These are phyloP conservation scores for Fusarium sp. DNA, from an alignment of 2,329 filamentous ascomycete species.

Conservation along the genomic window DNA sequence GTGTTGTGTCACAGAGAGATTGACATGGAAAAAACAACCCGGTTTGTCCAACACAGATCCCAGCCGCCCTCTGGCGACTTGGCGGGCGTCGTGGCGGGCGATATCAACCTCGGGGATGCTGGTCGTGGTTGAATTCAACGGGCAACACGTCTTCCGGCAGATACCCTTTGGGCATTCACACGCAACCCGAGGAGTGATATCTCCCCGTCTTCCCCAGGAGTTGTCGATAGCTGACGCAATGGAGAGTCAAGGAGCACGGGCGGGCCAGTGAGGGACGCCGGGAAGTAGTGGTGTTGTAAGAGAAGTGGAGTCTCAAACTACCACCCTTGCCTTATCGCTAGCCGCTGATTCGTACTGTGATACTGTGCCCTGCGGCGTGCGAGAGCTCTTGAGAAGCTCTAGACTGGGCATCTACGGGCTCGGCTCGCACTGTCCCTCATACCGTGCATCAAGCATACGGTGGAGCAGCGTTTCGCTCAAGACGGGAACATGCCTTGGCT, in stretches of 20 bases:
- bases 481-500: constrained; percentile 35
- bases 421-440: constrained; percentile 11
- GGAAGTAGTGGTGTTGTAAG: constrained; percentile 41
- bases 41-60: constrained; percentile 27
- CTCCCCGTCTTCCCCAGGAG: constrained; percentile 11
- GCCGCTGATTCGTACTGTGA: constrained; percentile 30
- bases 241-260: constrained; percentile 26
- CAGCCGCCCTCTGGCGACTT: constrained; percentile 21
- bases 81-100: constrained; percentile 14
- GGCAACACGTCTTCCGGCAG: not conserved
- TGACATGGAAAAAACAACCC: constrained; percentile 39
- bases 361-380: constrained; percentile 8
- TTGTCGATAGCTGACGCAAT: constrained; percentile 43
- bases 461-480: constrained; percentile 37
- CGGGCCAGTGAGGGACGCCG: constrained; percentile 36
- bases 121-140: constrained; percentile 16
- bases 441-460: constrained; percentile 28
- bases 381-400: not conserved
- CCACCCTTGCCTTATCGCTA: constrained; percentile 24
- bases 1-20: constrained; percentile 34
- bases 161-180: not conserved
- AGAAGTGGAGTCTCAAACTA: constrained; percentile 32
- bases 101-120: constrained; percentile 25
- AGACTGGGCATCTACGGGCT: not conserved
- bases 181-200: constrained; percentile 21